Conservation (phyloP, 176 grass and related monocot species). For the Puya raimondii region DNA sequence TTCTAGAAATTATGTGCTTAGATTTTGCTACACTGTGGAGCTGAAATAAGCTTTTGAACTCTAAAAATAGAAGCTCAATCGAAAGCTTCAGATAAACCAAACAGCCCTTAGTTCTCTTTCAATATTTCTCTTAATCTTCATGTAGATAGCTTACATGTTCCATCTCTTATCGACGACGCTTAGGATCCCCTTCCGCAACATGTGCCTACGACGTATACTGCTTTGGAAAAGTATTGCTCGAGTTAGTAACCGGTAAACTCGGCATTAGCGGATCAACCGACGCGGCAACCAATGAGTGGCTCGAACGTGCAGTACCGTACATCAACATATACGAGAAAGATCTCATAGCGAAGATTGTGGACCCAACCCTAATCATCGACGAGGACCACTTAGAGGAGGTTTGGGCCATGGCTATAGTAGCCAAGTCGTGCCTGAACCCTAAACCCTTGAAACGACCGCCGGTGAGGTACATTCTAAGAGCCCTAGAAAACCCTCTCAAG, state of each 20-base stretch:
- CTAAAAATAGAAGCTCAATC: too few relatives aligned
- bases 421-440: slow-evolving; percentile 94
- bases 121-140: background rate
- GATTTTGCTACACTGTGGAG: too few relatives aligned
- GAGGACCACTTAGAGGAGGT: slow-evolving; percentile 98
- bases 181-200: slow-evolving; percentile 51
- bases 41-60: too few relatives aligned
- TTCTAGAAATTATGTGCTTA: too few relatives aligned
- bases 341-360: slow-evolving; percentile 81
- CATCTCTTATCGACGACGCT: background rate
- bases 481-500: slow-evolving; percentile 87
- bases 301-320: slow-evolving; percentile 53
- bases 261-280: slow-evolving; percentile 62
- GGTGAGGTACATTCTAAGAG: slow-evolving; percentile 75
- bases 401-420: slow-evolving; percentile 93
- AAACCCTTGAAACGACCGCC: slow-evolving; percentile 63
- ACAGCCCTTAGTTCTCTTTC: background rate
- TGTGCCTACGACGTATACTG: slow-evolving; percentile 83
- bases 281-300: slow-evolving; percentile 48
- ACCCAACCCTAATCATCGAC: slow-evolving; percentile 79
- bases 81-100: background rate
- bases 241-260: slow-evolving; percentile 78
- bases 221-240: slow-evolving; percentile 86
- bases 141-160: background rate
- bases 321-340: slow-evolving; percentile 93